Conservation (phyloP, 495 filamentous ascomycete genomes). For the Aspergillus conjunctus region DNA sequence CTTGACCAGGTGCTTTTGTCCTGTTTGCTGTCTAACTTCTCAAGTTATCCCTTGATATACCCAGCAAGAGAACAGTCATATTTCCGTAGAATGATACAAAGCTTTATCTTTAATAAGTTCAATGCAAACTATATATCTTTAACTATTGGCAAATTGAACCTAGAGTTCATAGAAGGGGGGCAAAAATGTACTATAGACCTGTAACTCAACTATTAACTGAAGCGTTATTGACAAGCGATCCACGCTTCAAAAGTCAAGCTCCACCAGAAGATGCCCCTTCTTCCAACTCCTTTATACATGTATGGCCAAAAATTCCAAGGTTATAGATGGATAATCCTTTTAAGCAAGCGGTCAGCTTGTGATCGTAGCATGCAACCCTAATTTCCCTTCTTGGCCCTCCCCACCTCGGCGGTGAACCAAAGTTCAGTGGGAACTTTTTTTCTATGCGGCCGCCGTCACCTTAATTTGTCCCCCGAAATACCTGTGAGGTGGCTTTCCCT, state of each 20-base stretch:
- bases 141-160: conserved; percentile 49
- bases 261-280: no score
- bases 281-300: no score
- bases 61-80: conserved; percentile 39
- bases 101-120: conserved; percentile 40
- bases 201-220: no score
- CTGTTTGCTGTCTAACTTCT: no score
- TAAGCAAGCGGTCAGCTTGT: conserved; percentile 10
- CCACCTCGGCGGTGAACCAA: conserved; percentile 26
- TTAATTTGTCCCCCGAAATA: background rate
- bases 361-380: conserved; percentile 22
- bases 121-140: conserved; percentile 35
- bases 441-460: conserved; percentile 7
- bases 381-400: conserved; percentile 16
- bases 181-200: conserved; percentile 27
- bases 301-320: no score
- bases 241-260: no score
- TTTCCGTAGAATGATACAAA: conserved; percentile 42
- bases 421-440: conserved; percentile 31
- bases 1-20: no score
- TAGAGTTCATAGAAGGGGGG: conserved; percentile 46
- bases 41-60: background rate
- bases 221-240: no score
- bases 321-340: background rate
- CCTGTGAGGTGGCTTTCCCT: background rate